Evolutionary conservation across 2,329 filamentous ascomycete genomes (phyloP), one percentile per base, ranked within the genome.

Genomic region (Alternaria tenuissima): DNA sequence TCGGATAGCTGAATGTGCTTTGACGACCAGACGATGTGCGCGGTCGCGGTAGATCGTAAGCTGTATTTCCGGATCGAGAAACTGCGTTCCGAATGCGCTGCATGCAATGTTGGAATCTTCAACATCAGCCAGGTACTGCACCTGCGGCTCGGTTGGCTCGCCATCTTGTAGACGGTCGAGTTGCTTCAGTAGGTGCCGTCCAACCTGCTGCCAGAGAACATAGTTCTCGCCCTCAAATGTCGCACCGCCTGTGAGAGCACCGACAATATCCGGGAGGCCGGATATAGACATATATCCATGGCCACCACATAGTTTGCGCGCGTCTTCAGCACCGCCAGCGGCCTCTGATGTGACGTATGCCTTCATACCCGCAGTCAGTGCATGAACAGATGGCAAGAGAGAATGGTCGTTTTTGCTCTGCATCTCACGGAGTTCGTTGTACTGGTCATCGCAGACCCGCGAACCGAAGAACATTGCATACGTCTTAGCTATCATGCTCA

Each of bases 311-410:
- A 71, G 64, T 65, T 75, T 79, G 16, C 78, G 66, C 9, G 72
- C 71, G 28, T 78, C 76, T 56, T 80, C 79, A 2, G 76, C 70
- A 3, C 75, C 75, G 62, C 84, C 82, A 1, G 83, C 82, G 7
- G 82, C 81, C 7, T 82, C 73, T 32, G 79, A 81, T 0, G 83
- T 85, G 46, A 82, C 82, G 16, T 83, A 73, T 53, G 81, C 83
- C 64, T 85, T 85, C 39, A 85, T 28, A 1, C 47, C 57, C 1
- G 57, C 53, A 8, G 41, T 60, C 16, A 67, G 2, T 81, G 83
- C 12, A 81, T 83, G 55, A 2, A 64, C 47, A 30, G 54, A 52
- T 7, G 55, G 41, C 7, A 64, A 38, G 18, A 54, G 39, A 11
- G 43, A 36, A n/a, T 62, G 49, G 7, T 61, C 51, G 3, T 54